Base-by-base conservation (phyloP, 495 filamentous ascomycete species). In the Penicillium cinerascens region DNA sequence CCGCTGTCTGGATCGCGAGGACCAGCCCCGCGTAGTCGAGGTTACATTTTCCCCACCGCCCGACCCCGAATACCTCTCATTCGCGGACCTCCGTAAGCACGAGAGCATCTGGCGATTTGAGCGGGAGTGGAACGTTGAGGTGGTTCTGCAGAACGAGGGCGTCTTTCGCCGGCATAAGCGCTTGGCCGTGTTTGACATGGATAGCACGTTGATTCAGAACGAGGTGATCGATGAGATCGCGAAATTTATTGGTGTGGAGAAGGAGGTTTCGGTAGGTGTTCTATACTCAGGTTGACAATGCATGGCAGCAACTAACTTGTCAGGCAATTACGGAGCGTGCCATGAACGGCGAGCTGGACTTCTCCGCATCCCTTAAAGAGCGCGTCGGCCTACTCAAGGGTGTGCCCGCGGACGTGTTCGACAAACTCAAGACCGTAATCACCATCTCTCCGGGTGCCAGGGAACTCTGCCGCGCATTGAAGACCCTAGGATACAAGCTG, bases 291-390 rank as follows among this genome's bases (percentile, higher is more conserved):
- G 29, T 33, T 13, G 29, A 33, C 29, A 33, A 33, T 33, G 10
- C 10, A 2, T 76, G 17, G 17, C 5, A 13, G n/a, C n/a, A 35
- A 50, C 55, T 62, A 43, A 67, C 39, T 6, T 33, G 18, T 13
- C 0, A 77, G 72, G 83, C 83, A 54, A 96, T 98, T 65, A 98
- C 93, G 4, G 84, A 83, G 42, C 85, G 89, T 16, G 92, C 93
- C 25, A 98, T 98, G 93, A 85, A 92, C 55, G 93, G 93, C 41
- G 93, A 97, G 66, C 78, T 96, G n/a, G 92, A 97, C 65, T 98
- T 98, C 58, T 82, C 90, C 22, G 77, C 82, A 10, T 88, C 86
- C 1, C 82, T 98, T 56, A 82, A 81, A 37, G 87, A 87, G 64
- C 83, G 93, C 9, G 89, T 92, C 21, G 76, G 77, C 40, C 78